phyloP scores from a whole-genome alignment of 306 rosid species.

The Corylus avellana region DNA sequence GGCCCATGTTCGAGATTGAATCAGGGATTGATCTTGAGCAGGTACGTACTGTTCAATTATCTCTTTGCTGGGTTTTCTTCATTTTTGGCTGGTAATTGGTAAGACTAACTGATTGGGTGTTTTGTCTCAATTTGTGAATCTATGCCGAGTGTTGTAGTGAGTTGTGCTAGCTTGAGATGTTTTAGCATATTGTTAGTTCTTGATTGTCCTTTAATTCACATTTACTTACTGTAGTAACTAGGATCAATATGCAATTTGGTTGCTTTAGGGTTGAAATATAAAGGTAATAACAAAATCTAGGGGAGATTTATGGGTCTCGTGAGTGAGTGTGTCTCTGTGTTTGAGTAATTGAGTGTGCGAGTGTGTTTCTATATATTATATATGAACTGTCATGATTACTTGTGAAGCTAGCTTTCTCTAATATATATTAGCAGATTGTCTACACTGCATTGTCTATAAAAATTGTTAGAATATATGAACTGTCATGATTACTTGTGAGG shows the following conservation, averaged over 20 bases:
- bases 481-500: slow-evolving; percentile 1
- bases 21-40: slow-evolving; percentile 71
- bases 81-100: background rate
- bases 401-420: slow-evolving; percentile 8
- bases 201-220: background rate
- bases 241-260: slow-evolving; percentile 2
- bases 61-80: slow-evolving; percentile 1
- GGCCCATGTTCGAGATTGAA: slow-evolving; percentile 61
- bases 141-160: background rate
- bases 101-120: slow-evolving; percentile 4
- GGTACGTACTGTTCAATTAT: slow-evolving; percentile 44
- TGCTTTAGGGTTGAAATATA: background rate
- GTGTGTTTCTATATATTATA: no score
- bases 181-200: background rate
- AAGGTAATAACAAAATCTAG: background rate
- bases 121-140: background rate
- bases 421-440: background rate
- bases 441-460: background rate
- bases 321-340: no score
- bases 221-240: background rate
- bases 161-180: background rate
- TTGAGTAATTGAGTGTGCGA: no score
- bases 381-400: background rate
- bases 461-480: background rate
- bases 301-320: background rate